Conservation (phyloP, 176 grass and related monocot species). For the Oryza nivara region DNA sequence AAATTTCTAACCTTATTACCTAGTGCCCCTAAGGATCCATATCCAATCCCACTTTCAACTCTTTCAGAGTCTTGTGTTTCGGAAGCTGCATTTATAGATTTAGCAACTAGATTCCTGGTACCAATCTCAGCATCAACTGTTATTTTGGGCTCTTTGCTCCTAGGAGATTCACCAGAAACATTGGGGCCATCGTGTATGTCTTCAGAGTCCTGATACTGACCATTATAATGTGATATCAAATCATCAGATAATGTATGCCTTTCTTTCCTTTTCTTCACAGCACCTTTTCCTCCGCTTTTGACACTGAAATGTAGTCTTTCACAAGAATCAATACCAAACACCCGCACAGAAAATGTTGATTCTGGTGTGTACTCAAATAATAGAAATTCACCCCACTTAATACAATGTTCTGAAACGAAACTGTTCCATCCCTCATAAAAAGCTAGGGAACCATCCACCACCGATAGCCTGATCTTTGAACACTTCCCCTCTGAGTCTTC, state of each 20-base stretch:
- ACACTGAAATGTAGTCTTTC: conserved; percentile 47
- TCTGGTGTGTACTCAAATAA: conserved; percentile 46
- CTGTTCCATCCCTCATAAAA: conserved; percentile 64
- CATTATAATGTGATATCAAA: not conserved
- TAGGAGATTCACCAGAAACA: conserved; percentile 19
- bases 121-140: not conserved
- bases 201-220: not conserved
- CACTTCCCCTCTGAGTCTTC: conserved; percentile 41
- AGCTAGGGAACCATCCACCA: conserved; percentile 41
- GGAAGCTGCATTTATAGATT: conserved; percentile 35
- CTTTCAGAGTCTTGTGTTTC: conserved; percentile 12
- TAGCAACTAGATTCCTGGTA: not conserved
- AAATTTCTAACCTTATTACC: not conserved
- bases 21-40: conserved; percentile 6
- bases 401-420: conserved; percentile 62
- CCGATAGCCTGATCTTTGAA: conserved; percentile 40
- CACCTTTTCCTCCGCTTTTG: conserved; percentile 12
- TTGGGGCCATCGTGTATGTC: not conserved
- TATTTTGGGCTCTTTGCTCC: conserved; percentile 1
- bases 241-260: not conserved
- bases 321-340: conserved; percentile 43
- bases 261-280: conserved; percentile 4
- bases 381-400: conserved; percentile 51
- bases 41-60: conserved; percentile 11
- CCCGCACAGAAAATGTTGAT: conserved; percentile 55